These are phyloP conservation scores for Sporothrix schenckii DNA, from an alignment of 2,329 filamentous ascomycete genomes.

Conservation along the genomic window DNA sequence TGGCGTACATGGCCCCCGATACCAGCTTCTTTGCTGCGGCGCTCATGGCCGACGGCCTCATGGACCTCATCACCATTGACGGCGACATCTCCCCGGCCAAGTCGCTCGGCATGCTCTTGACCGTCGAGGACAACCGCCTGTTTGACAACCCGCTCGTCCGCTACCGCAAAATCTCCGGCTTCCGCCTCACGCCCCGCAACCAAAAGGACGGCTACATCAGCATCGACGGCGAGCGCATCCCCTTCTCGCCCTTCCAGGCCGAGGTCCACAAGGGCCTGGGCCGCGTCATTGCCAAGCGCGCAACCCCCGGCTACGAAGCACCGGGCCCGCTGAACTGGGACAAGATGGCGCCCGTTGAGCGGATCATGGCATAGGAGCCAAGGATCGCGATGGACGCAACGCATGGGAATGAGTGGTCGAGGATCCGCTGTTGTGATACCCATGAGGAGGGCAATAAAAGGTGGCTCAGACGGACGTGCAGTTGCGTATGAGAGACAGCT, in stretches of 20 bases:
- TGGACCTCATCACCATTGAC: slow-evolving; percentile 81
- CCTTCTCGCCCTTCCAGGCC: slow-evolving; percentile 87
- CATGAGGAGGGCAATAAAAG: slow-evolving; percentile 15
- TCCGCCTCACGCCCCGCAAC: slow-evolving; percentile 76
- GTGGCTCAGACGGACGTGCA: neutral
- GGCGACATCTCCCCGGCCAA: slow-evolving; percentile 71
- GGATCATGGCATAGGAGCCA: slow-evolving; percentile 38
- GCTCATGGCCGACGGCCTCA: slow-evolving; percentile 77
- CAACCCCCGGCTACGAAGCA: slow-evolving; percentile 68
- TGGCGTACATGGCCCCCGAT: slow-evolving; percentile 87
- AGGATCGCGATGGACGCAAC: neutral
- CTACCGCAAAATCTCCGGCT: slow-evolving; percentile 85
- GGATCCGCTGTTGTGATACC: slow-evolving; percentile 23
- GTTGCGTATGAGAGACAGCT: neutral
- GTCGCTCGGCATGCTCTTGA: slow-evolving; percentile 69
- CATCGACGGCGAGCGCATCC: slow-evolving; percentile 86
- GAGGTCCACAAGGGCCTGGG: slow-evolving; percentile 84
- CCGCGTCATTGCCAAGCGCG: slow-evolving; percentile 78
- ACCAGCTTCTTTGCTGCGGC: slow-evolving; percentile 86
- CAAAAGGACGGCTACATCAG: slow-evolving; percentile 81
- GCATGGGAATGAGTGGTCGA: neutral
- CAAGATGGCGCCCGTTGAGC: slow-evolving; percentile 40
- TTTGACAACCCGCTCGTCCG: slow-evolving; percentile 78
- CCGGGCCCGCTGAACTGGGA: slow-evolving; percentile 59
- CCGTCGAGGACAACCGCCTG: slow-evolving; percentile 72